Evolutionary conservation across 1,284 basidiomycete genomes (phyloP).

Genomic region (Calocybe gambosa): DNA sequence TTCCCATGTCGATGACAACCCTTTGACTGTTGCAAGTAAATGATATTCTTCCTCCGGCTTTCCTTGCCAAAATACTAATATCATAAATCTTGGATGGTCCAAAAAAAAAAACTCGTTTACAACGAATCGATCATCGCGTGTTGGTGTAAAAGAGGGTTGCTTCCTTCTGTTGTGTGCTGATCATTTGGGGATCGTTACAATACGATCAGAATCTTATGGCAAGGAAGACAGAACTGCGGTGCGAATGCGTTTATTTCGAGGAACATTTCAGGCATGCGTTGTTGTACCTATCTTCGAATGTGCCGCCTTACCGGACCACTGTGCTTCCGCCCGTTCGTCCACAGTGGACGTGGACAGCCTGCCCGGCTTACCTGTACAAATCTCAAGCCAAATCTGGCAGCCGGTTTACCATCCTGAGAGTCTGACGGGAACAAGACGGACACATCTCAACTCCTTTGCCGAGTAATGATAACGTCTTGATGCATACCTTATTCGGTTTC

Average conservation of each 20-base stretch:
- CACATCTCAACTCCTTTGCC: constrained; percentile 19
- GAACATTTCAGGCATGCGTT: constrained; percentile 14
- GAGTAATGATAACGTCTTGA: constrained; percentile 24
- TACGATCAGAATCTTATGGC: constrained; percentile 25
- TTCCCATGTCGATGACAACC: constrained; percentile 11
- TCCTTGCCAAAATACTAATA: no score
- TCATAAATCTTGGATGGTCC: no score
- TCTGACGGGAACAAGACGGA: constrained; percentile 18
- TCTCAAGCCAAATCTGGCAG: constrained; percentile 23
- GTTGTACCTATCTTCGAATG: constrained; percentile 15
- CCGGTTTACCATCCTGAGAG: constrained; percentile 19
- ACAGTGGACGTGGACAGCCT: constrained; percentile 20
- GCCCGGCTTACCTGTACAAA: constrained; percentile 20
- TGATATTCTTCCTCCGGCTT: neutral
- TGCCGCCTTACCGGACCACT: constrained; percentile 20
- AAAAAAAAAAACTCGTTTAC: no score
- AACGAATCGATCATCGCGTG: neutral
- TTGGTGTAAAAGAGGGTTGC: constrained; percentile 1
- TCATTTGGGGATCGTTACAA: constrained; percentile 16
- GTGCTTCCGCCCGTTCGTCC: constrained; percentile 22
- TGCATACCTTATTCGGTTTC: constrained; percentile 21
- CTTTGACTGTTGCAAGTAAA: constrained; percentile 6
- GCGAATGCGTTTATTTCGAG: constrained; percentile 17
- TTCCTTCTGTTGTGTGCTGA: constrained; percentile 3
- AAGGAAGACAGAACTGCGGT: constrained; percentile 19